Evolutionary conservation across 1,284 basidiomycete species (phyloP).

Genomic region (Xerocomus amazonicus): DNA sequence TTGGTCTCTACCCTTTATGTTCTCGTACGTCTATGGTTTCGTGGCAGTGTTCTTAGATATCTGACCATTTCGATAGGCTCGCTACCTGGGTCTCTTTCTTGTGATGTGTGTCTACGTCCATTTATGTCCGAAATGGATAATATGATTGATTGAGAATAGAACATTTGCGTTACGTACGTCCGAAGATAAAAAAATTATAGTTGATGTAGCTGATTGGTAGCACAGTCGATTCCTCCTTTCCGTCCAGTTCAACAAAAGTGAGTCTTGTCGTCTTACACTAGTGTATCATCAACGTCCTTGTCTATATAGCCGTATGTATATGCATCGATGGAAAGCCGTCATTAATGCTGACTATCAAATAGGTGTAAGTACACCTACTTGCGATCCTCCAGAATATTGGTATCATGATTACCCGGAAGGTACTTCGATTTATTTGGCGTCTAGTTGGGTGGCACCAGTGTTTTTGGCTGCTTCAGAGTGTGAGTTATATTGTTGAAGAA

Average conservation of each 20-base stretch:
- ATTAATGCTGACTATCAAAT: neutral
- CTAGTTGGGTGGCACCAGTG: neutral
- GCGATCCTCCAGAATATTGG: no score
- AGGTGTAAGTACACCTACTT: conserved; percentile 10
- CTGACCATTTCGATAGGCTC: neutral
- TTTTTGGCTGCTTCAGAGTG: conserved; percentile 9
- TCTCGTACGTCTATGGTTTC: neutral
- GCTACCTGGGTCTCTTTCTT: neutral
- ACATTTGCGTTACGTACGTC: conserved; percentile 5
- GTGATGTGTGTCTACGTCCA: conserved; percentile 1
- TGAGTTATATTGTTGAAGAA: neutral
- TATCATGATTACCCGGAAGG: conserved; percentile 1
- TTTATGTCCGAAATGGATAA: neutral
- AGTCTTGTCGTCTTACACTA: neutral
- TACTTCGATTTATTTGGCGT: neutral
- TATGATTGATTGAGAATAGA: neutral
- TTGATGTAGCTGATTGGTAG: neutral
- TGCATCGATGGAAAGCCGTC: neutral
- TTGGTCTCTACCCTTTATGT: neutral
- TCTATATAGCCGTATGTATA: conserved; percentile 1
- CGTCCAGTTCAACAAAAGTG: conserved; percentile 1
- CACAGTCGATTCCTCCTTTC: conserved; percentile 2
- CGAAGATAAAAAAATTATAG: accelerated
- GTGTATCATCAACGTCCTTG: neutral
- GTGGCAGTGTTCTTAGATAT: neutral